Base-by-base conservation (phyloP, 306 rosid species). In the Alnus rubra region DNA sequence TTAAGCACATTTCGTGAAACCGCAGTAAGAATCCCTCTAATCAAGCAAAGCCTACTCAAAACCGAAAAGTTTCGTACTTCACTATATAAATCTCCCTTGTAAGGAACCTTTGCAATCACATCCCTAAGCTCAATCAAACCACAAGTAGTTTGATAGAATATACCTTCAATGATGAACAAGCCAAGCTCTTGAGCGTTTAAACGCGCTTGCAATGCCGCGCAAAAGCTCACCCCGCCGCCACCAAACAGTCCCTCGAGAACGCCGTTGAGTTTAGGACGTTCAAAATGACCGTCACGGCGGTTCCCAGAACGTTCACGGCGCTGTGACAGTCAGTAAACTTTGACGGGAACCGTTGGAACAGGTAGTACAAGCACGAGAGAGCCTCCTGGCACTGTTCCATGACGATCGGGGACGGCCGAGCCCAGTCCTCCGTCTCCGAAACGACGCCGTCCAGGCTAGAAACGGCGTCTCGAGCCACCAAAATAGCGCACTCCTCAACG, bases 371-470 rank as follows among this genome's bases (percentile, higher is more conserved):
- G 63, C 98, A 95, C 63, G 99, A 95, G 88, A 95, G 68, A 56
- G 94, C 94, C 86, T 95, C 99, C 51, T 95, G 99, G 81, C 99
- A 93, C 69, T 95, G 99, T 30, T 95, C 99, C 97, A 95, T 90
- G 0, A 89, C 97, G 69, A 93, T 87, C 12, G 99, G 97, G 1
- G 99, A 95, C 70, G 99, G 98, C 33, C 98, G 78, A 45, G 87
- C 88, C 54, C 65, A 78, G 28, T 76, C 89, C 78, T 64, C 72
- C 0, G 88, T 86, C 88, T 93, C 98, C 18, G 58, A 85, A 79
- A 95, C 78, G n/a, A 91, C 88, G 3, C 44, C 76, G 35, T 74
- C 76, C 73, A 95, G 84, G 70, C 97, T 83, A 3, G 71, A 63
- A 56, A 90, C 87, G 0, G 82, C 82, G 48, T 91, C 98, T 42